Evolutionary conservation across 768 basidiomycete genomes (phyloP).

Genomic region (Suillus bovinus): DNA sequence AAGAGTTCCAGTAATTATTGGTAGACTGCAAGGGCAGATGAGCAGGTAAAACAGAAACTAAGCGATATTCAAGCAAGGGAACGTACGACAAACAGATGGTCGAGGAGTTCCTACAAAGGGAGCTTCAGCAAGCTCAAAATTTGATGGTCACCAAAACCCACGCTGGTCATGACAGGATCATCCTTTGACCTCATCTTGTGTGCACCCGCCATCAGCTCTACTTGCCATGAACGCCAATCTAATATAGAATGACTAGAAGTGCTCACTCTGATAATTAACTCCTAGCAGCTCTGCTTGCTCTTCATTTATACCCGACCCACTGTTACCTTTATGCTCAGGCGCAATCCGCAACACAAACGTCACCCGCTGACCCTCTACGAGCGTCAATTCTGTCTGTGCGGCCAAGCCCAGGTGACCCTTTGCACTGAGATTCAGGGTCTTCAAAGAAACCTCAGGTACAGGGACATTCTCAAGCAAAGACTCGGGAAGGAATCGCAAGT

Average conservation of each 20-base stretch:
- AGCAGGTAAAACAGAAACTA: conserved; percentile 5
- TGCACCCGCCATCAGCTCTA: conserved; percentile 46
- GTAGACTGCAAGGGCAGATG: conserved; percentile 50
- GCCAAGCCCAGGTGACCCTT: conserved; percentile 78
- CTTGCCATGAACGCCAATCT: conserved; percentile 10
- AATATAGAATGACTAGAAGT: not conserved
- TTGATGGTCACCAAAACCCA: conserved; percentile 20
- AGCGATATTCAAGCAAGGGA: not conserved
- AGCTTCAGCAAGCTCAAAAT: not conserved
- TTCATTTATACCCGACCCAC: conserved; percentile 32
- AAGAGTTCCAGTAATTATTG: conserved; percentile 80
- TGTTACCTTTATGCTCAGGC: conserved; percentile 37
- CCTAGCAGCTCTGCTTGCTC: conserved; percentile 46
- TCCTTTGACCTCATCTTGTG: conserved; percentile 51
- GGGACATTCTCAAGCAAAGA: conserved; percentile 50
- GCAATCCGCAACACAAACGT: conserved; percentile 83
- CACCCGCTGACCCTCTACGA: conserved; percentile 87
- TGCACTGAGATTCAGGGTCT: conserved; percentile 60
- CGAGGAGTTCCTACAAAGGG: conserved; percentile 50
- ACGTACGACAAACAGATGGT: conserved; percentile 55
- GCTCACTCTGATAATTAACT: conserved; percentile 44
- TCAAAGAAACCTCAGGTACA: conserved; percentile 55
- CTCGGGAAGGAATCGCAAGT: conserved; percentile 75
- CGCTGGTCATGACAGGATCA: conserved; percentile 75
- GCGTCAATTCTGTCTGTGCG: conserved; percentile 54